These are phyloP conservation scores for Aureobasidium sp. DNA, from an alignment of 2,329 filamentous ascomycete genomes.

Conservation along the genomic window DNA sequence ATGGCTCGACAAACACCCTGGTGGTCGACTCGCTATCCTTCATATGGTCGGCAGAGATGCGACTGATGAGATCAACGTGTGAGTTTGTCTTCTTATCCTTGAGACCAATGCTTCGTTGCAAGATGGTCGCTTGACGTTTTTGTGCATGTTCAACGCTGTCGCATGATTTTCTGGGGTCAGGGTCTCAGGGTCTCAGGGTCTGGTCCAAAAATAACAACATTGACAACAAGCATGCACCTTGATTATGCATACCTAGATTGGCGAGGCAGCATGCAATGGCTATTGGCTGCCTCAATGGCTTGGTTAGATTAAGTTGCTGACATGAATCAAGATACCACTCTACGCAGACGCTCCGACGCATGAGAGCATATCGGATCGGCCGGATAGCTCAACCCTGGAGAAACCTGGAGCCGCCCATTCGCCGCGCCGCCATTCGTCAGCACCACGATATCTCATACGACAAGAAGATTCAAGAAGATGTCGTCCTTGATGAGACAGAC, in stretches of 20 bases:
- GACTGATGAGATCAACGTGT: slow-evolving; percentile 54
- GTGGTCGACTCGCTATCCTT: slow-evolving; percentile 56
- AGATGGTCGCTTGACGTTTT: background rate
- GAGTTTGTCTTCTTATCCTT: slow-evolving; percentile 49
- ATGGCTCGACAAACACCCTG: slow-evolving; percentile 55
- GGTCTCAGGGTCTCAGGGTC: slow-evolving; percentile 7
- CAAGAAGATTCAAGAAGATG: slow-evolving; percentile 12
- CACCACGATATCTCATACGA: background rate
- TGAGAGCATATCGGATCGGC: slow-evolving; percentile 56
- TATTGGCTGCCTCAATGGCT: background rate
- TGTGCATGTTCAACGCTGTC: background rate
- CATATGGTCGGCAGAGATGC: slow-evolving; percentile 62
- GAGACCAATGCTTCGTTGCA: no score
- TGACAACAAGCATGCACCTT: background rate
- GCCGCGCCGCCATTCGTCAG: slow-evolving; percentile 8
- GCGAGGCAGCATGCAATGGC: background rate
- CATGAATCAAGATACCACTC: slow-evolving; percentile 49
- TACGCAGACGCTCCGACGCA: slow-evolving; percentile 45
- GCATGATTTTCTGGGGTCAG: slow-evolving; percentile 10
- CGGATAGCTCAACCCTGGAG: slow-evolving; percentile 49
- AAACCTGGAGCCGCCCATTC: slow-evolving; percentile 55
- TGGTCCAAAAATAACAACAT: slow-evolving; percentile 1
- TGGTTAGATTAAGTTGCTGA: slow-evolving; percentile 3
- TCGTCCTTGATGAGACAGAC: slow-evolving; percentile 5
- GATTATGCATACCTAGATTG: background rate